Evolutionary conservation across 2,329 filamentous ascomycete species (phyloP).

Genomic region (Aspergillus niger): DNA sequence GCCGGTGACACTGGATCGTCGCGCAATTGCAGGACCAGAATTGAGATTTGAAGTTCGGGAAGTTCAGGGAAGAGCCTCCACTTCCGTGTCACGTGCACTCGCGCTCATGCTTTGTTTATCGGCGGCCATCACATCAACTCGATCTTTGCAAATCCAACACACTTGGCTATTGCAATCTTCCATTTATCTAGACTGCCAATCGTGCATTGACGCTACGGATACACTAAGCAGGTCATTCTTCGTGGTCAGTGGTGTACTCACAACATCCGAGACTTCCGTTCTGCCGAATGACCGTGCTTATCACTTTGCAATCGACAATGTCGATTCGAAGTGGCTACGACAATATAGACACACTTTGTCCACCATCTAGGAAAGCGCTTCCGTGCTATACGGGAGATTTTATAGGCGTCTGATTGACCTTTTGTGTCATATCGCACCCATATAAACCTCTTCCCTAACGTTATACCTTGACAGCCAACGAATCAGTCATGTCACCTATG

Average conservation of each 20-base stretch:
- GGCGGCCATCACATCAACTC: background rate
- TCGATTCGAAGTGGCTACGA: background rate
- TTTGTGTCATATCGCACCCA: background rate
- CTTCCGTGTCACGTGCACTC: slow-evolving; percentile 19
- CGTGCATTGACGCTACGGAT: too few relatives aligned
- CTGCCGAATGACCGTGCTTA: background rate
- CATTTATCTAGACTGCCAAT: background rate
- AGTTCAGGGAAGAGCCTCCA: slow-evolving; percentile 41
- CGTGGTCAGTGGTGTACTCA: background rate
- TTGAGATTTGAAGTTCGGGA: slow-evolving; percentile 45
- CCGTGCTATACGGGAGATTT: too few relatives aligned
- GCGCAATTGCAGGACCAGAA: slow-evolving; percentile 41
- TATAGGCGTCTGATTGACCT: background rate
- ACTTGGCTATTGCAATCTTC: background rate
- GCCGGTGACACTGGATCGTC: slow-evolving; percentile 31
- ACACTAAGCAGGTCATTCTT: background rate
- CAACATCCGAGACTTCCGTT: background rate
- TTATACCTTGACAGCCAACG: background rate
- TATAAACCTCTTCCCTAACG: background rate
- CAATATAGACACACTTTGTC: too few relatives aligned
- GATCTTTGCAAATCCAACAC: background rate
- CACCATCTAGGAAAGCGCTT: too few relatives aligned
- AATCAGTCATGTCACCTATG: background rate
- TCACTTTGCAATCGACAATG: background rate
- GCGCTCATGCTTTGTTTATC: slow-evolving; percentile 4